Evolutionary conservation across 805 yeast genomes (phyloP), one percentile per base, ranked within the genome.

Genomic region (Candida taoyuanica): DNA sequence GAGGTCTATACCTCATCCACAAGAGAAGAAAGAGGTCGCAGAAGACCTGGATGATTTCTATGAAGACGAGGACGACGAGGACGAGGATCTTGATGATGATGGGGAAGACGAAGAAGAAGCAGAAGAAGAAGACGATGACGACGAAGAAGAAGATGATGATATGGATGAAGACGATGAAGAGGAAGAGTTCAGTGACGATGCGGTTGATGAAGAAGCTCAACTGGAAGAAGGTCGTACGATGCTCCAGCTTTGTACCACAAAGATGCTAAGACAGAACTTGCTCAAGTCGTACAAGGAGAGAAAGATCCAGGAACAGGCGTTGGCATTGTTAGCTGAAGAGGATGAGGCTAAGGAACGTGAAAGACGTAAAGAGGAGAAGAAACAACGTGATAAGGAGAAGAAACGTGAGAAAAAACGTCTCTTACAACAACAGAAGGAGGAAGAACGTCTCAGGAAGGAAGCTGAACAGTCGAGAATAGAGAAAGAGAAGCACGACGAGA

Each of bases 161-260:
- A 65, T 63, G 11, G 66, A 62, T 3, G 63, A 65, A 2, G 63
- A 64, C 3, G 67, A 62, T 12, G 70, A 65, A 5, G 71, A 63
- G 9, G 73, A 65, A n/a, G 67, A 44, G 11, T 44, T 27, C 30
- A 42, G 48, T 53, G 57, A 65, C 31, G 62, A 66, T 33, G 65
- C 59, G 11, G 44, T 64, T n/a, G 77, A 71, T 43, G 81, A 79
- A 36, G 82, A 76, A 43, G 81, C 70, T 57, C 71, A 88, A 35
- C 63, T 85, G 52, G 81, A 77, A 51, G 95, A 88, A 60, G 81
- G 91, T 11, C 81, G 89, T 27, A 77, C 83, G 18, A 73, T 86
- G 69, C 73, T 89, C 44, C 87, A 85, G 51, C 70, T 85, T 37
- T 83, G 87, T 39, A 85, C 89, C 1, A 81, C 93, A 5, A 77